Base-by-base conservation (phyloP, 179 eudicot species). In the Patellifolia procumbens region DNA sequence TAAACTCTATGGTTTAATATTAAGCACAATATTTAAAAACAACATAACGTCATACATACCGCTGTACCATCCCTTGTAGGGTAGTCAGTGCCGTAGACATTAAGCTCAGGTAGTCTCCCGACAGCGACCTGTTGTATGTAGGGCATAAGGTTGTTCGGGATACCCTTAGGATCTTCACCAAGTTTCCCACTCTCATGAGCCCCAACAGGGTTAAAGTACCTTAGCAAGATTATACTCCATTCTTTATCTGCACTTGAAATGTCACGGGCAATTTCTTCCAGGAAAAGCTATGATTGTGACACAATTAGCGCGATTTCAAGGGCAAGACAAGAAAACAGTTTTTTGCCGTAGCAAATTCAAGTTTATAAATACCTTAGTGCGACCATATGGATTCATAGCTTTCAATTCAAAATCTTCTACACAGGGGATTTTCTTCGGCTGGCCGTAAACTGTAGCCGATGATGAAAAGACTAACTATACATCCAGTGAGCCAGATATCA, bases 331-430 rank as follows among this genome's bases (percentile, higher is more conserved):
- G 70, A 9, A 10, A 58, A 42, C 0, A 1, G 10, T 42, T 26
- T 31, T n/a, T n/a, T n/a, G n/a, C 8, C 10, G 12, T 20, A 17
- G 31, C 49, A 29, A 45, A 34, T 65, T 63, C 31, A 20, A 29
- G 67, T 73, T 77, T 49, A 13, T 74, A n/a, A 94, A 13, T 76
- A 94, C 98, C 96, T 94, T 94, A 46, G 97, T 92, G 24, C 97
- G 94, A 29, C 97, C 98, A 76, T 94, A 94, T 26, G 98, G 97
- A 84, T 91, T 94, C 98, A 92, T 85, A 68, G 98, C 91, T 76
- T 79, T 83, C 76, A 86, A 73, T 13, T 83, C 85, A 26, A 86
- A 91, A 82, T 87, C 91, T 83, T 94, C 98, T 12, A 84, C 90
- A 72, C 96, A 90, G 16, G 98, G 98, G 48, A 90, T 86, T 79